phyloP scores from a whole-genome alignment of 73 alveolate genomes.

The Tetrahymena thermophila region DNA sequence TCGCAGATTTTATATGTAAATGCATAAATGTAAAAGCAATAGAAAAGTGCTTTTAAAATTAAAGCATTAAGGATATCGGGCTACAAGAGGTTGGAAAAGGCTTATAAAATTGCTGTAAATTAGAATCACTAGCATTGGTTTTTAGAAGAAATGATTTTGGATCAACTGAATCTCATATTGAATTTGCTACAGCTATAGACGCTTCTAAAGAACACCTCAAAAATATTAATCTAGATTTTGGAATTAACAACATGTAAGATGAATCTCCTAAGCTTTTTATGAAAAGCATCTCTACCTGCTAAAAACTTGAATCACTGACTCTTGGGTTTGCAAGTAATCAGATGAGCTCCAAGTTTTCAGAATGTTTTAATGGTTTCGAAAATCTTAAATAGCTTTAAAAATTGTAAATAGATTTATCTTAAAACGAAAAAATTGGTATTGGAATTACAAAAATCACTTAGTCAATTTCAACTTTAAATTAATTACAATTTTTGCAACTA shows the following conservation, averaged over 20 bases:
- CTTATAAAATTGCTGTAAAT: background rate
- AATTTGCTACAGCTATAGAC: background rate
- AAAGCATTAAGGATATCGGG: background rate
- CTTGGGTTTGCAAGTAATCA: background rate
- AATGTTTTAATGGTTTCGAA: background rate
- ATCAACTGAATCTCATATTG: background rate
- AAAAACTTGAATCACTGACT: too few relatives aligned
- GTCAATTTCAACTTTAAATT: background rate
- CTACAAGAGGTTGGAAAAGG: background rate
- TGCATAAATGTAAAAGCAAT: background rate
- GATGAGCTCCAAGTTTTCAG: background rate
- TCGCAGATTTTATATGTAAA: background rate
- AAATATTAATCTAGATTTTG: background rate
- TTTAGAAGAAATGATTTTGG: background rate
- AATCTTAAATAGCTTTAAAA: background rate
- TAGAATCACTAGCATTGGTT: too few relatives aligned
- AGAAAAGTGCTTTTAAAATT: background rate
- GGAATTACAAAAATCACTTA: background rate
- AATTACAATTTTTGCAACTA: too few relatives aligned
- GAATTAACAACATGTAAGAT: background rate
- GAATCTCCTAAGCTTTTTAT: background rate
- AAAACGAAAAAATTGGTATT: background rate
- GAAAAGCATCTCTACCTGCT: background rate
- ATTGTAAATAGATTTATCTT: background rate
- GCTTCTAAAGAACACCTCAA: background rate